A percentile compares a stretch with the other conserved stretches of the same genome.
These are phyloP conservation scores for Cryomyces antarcticus DNA, from an alignment of 495 filamentous ascomycete genomes.

Conservation along the genomic window DNA sequence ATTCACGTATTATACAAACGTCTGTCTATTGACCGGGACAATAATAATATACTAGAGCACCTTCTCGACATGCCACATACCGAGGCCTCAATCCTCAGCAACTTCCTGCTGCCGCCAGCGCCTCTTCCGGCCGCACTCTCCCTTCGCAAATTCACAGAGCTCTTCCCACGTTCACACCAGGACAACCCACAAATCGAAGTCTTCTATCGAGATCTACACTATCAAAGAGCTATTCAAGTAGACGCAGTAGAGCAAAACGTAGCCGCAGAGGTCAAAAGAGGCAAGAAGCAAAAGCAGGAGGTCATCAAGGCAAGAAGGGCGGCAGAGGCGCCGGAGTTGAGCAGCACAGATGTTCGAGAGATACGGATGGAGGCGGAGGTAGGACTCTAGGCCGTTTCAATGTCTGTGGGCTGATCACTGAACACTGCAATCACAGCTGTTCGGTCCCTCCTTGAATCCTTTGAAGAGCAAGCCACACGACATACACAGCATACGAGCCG, in stretches of 20 bases:
- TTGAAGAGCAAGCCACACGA: constrained; percentile 31
- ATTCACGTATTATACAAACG: not conserved
- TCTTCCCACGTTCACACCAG: constrained; percentile 53
- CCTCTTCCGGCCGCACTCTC: constrained; percentile 52
- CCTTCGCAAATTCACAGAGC: constrained; percentile 48
- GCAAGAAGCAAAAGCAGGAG: constrained; percentile 39
- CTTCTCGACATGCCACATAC: constrained; percentile 39
- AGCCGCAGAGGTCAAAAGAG: constrained; percentile 39
- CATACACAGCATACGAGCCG: constrained; percentile 39
- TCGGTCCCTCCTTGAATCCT: constrained; percentile 31
- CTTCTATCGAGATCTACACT: constrained; percentile 64
- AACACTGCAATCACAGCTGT: constrained; percentile 27
- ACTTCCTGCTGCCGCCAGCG: constrained; percentile 59
- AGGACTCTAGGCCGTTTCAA: constrained; percentile 6
- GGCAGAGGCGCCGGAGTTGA: constrained; percentile 30
- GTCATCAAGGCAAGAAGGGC: constrained; percentile 33
- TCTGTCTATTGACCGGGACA: not conserved
- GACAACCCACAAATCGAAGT: constrained; percentile 48
- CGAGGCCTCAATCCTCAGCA: constrained; percentile 49
- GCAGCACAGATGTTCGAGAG: constrained; percentile 27
- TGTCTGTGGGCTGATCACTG: too few species aligned
- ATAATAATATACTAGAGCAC: not conserved
- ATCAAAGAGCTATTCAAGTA: constrained; percentile 44
- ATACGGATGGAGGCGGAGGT: constrained; percentile 50
- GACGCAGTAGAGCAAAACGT: constrained; percentile 50